Evolutionary conservation across 1,139 yeast species (phyloP), one percentile per base, ranked within the genome.

Genomic region (Chernovozyma aurita): DNA sequence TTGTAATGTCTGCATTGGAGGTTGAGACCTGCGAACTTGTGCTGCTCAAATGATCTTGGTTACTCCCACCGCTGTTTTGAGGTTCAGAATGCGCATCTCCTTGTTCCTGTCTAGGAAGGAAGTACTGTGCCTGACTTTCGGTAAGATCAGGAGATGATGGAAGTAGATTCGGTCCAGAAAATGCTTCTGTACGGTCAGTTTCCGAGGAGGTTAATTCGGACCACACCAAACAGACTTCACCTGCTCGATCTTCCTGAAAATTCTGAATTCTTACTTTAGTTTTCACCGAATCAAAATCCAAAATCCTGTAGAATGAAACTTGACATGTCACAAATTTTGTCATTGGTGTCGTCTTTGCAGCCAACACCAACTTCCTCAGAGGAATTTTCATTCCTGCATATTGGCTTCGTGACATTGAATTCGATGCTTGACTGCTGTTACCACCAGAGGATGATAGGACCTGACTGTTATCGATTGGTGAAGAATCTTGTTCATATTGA

Each of bases 291-390:
- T 22, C 15, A 6, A 7, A 8, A 8, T 24, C 26, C 7, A 34
- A 65, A 41, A 65, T 73, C 28, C 53, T 54, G 47, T 56, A 65
- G 37, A 69, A 63, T 4, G 62, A 37, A 3, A 65, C 41, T 28
- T 66, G 47, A 3, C 59, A 47, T 1, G 59, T 50, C 17, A 63
- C 42, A 13, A 50, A 48, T 13, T 31, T 33, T n/a, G 25, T 21
- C 13, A 37, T 12, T 3, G 24, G 30, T 3, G 30, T 14, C 8
- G 32, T 29, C 8, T 17, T 33, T 3, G 37, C 18, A 11, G 34
- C 37, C 7, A 36, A 31, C 8, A 30, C 25, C 21, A 36, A 17
- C 20, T 16, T 33, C 13, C 26, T 18, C 16, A 3, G 20, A 12
- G 16, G 28, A n/a, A 28, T 9, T 18, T 14, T n/a, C 9, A 20